Percentiles rank a stretch among this genome's conserved stretches.
These are phyloP conservation scores for Centella asiatica DNA, from an alignment of 129 eudicot species.

Conservation along the genomic window DNA sequence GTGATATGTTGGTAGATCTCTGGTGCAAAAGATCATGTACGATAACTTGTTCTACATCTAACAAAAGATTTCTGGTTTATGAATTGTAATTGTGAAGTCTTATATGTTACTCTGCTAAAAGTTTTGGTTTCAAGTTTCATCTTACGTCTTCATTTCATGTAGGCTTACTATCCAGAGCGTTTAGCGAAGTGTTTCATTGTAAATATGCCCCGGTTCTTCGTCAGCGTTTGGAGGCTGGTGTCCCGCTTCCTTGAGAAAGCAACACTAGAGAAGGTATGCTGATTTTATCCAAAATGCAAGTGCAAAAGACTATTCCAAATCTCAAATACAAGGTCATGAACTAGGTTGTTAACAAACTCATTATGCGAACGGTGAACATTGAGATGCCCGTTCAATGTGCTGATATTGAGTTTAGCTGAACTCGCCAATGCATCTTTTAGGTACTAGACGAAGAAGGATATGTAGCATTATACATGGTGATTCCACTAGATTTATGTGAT, in stretches of 20 bases:
- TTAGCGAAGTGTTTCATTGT: constrained; percentile 41
- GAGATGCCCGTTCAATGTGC: neutral
- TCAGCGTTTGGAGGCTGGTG: constrained; percentile 51
- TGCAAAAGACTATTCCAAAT: neutral
- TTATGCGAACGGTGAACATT: too few relatives aligned
- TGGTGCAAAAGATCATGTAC: neutral
- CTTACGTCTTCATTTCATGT: neutral
- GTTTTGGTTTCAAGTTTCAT: neutral
- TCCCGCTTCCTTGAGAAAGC: constrained; percentile 54
- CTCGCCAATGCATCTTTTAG: neutral
- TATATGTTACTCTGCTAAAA: constrained; percentile 3
- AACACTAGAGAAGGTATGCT: constrained; percentile 52
- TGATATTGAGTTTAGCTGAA: neutral
- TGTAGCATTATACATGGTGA: neutral
- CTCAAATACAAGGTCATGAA: too few relatives aligned
- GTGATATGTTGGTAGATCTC: neutral
- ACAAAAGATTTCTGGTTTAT: neutral
- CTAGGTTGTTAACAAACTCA: too few relatives aligned
- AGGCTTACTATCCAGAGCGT: constrained; percentile 73
- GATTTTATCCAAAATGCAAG: neutral
- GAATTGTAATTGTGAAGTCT: neutral
- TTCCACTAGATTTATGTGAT: neutral
- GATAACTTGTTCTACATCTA: neutral
- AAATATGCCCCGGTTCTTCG: constrained; percentile 59
- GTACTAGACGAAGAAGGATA: neutral